phyloP scores from a whole-genome alignment of 306 rosid genomes.

The Prosopis cineraria region DNA sequence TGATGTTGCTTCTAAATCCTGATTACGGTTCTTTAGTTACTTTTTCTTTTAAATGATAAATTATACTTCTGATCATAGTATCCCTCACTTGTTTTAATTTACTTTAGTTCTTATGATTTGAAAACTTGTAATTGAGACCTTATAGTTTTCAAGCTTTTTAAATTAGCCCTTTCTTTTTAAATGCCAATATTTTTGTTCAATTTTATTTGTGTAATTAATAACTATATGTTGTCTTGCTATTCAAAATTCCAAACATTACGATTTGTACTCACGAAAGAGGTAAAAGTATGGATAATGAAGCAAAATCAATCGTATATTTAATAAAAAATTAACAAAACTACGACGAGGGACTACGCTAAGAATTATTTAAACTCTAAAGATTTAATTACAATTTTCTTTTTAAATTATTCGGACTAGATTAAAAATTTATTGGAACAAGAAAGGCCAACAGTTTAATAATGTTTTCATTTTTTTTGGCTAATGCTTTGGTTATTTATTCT shows the following conservation, averaged over 20 bases:
- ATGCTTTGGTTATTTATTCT: neutral
- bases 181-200: neutral
- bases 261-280: neutral
- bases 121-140: neutral
- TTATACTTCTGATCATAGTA: neutral
- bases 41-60: neutral
- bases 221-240: neutral
- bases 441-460: neutral
- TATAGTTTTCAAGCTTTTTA: neutral
- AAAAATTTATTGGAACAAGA: neutral
- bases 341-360: neutral
- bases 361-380: neutral
- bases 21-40: neutral
- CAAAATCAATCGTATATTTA: neutral
- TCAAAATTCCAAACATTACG: neutral
- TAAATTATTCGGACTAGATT: neutral
- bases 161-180: neutral
- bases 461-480: neutral
- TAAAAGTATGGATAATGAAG: neutral
- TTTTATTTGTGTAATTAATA: neutral
- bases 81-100: neutral
- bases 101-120: neutral
- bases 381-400: neutral
- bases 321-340: neutral
- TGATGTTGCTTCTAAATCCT: constrained; percentile 1